A percentile compares a stretch with the other conserved stretches of the same genome.
Evolutionary conservation across 2,329 filamentous ascomycete genomes (phyloP).

Genomic region (Cordyceps fumosorosea): DNA sequence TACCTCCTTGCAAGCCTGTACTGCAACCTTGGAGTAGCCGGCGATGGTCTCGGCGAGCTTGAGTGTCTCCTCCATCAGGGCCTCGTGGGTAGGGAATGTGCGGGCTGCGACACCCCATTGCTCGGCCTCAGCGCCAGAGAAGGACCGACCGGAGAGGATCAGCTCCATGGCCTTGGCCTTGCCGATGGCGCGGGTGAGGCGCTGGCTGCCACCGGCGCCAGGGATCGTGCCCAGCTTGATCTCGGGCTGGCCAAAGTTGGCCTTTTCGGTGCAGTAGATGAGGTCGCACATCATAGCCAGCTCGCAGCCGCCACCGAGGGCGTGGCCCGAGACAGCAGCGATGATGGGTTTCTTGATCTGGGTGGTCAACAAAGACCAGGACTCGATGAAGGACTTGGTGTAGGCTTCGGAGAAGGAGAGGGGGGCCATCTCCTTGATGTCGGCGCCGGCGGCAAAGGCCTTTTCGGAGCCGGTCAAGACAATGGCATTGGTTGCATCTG

Average conservation of each 20-base stretch:
- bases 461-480: conserved; percentile 82
- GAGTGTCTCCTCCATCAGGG: conserved; percentile 72
- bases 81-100: conserved; percentile 72
- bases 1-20: conserved; percentile 92
- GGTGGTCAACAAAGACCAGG: conserved; percentile 81
- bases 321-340: conserved; percentile 88
- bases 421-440: conserved; percentile 98
- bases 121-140: conserved; percentile 76
- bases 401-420: conserved; percentile 86
- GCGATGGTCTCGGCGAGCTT: conserved; percentile 87
- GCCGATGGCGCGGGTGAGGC: conserved; percentile 74
- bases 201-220: conserved; percentile 84
- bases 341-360: conserved; percentile 90
- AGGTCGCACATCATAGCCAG: conserved; percentile 97
- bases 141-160: conserved; percentile 78
- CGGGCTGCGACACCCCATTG: conserved; percentile 86
- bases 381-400: conserved; percentile 85
- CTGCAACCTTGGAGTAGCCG: conserved; percentile 75
- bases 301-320: conserved; percentile 91
- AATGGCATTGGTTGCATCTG: conserved; percentile 65
- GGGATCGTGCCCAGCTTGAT: conserved; percentile 92
- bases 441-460: conserved; percentile 91
- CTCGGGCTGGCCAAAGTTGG: conserved; percentile 95
- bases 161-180: conserved; percentile 89
- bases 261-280: conserved; percentile 77